Evolutionary conservation across 768 basidiomycete genomes (phyloP).

Genomic region (Gymnopilus junonius): DNA sequence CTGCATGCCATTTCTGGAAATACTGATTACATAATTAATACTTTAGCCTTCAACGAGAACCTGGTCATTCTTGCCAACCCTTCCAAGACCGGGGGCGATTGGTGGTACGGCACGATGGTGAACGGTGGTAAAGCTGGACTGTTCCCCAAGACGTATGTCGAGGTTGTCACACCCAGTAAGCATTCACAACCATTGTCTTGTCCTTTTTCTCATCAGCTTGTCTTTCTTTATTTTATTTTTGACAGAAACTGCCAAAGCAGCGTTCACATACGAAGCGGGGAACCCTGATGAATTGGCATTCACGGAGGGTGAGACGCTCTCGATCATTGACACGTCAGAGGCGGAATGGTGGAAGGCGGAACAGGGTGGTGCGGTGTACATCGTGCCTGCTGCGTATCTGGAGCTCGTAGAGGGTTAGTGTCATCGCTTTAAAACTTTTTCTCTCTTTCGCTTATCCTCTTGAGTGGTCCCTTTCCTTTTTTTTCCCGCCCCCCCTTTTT

Average conservation of each 20-base stretch:
- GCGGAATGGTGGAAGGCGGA: conserved; percentile 98
- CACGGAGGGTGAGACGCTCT: conserved; percentile 75
- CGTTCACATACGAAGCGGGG: conserved; percentile 75
- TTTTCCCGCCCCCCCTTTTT: no score
- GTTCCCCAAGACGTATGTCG: conserved; percentile 91
- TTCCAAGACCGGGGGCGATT: conserved; percentile 83
- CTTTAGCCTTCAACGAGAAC: conserved; percentile 51
- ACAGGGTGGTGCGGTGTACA: conserved; percentile 80
- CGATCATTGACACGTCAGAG: conserved; percentile 83
- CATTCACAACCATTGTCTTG: conserved; percentile 10
- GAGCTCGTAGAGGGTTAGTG: conserved; percentile 91
- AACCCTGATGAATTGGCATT: conserved; percentile 88
- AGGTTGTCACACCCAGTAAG: conserved; percentile 71
- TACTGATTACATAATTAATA: conserved; percentile 3
- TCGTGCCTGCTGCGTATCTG: conserved; percentile 92
- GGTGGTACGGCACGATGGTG: conserved; percentile 87
- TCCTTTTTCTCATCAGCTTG: neutral
- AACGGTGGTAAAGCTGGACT: conserved; percentile 75
- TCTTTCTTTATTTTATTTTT: conserved; percentile 6
- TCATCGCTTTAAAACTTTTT: neutral
- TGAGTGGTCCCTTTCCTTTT: neutral
- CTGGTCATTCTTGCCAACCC: conserved; percentile 80
- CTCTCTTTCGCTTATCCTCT: conserved; percentile 7
- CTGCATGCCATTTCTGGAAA: neutral
- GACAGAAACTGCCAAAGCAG: conserved; percentile 73